Evolutionary conservation across 116 monocot genomes (phyloP), one percentile per base, ranked within the genome.

Genomic region (Dioscorea cayenensis): DNA sequence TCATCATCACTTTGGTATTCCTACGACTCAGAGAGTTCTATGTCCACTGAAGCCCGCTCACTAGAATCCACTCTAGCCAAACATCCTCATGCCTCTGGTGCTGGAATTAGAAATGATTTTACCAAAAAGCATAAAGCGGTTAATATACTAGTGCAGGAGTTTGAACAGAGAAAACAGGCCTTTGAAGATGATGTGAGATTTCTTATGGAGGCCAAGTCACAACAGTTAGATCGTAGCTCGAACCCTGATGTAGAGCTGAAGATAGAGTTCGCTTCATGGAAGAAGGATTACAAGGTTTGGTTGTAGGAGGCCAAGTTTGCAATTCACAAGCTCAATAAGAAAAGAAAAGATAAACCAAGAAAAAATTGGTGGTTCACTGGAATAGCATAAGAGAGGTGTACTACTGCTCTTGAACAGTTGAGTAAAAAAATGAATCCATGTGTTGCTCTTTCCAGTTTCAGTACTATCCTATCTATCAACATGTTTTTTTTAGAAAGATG

Each of bases 171-270:
- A 69, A 94, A 71, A 66, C 75, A 65, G 70, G 72, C 60, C 14
- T 88, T 90, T 76, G 89, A 92, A 29, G 79, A 88, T 71, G 83
- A 83, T 63, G 84, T 73, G 12, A 71, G 36, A 13, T 79, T 43
- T 32, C 74, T 92, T 11, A 17, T 73, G 18, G 80, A 83, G 70
- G 84, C 74, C 23, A 90, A 88, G 63, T 64, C 85, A 6, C 71
- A 78, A 28, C 66, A 77, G 58, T 65, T 73, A 5, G 55, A 32
- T 71, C 61, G 71, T 21, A 58, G 65, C 7, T 43, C 61, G n/a
- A 85, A 78, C 59, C 75, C 79, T 11, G 51, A 78, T 22, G 86
- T 88, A 13, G 94, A 86, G 69, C 77, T 94, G 49, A 94, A 90
- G 77, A 9, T 20, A 37, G 75, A 71, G 60, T 94, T 90, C 75